Base-by-base conservation (phyloP, 805 yeast genomes). In the Zygosaccharomyces siamensis region DNA sequence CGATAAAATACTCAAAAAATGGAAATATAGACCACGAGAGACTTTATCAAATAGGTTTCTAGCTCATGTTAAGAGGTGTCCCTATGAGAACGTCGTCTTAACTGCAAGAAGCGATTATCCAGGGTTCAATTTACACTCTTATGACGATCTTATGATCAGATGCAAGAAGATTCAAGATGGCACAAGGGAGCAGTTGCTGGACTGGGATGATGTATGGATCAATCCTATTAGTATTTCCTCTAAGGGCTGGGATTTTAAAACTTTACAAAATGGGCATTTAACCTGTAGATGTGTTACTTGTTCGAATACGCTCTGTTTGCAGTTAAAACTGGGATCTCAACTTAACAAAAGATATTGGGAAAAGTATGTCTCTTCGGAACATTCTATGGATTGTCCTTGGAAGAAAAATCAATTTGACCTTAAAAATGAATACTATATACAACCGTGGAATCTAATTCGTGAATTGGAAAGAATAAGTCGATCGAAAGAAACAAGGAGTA, bases 141-240 rank as follows among this genome's bases (percentile, higher is more conserved):
- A 49, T 14, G 47, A 42, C 3, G 52, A 47, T 7, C 39, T 56
- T 36, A 28, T 51, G 43, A 39, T 40, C 8, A 38, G 54, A 21
- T 40, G 54, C 31, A 21, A 44, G 24, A 23, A 32, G 11, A 43
- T 55, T 14, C 53, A 51, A 18, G 52, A 50, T 20, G 52, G 41
- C 2, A 51, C 55, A 5, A 47, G 39, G 26, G 45, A 40, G 4
- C 7, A 30, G 4, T 27, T 40, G 37, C 12, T 51, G 36, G 48
- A 43, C n/a, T 58, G 61, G 61, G 56, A 57, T 46, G 49, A 40
- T 10, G 26, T 42, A n/a, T 49, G 54, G 49, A 40, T 56, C 31
- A 56, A 56, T 43, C 56, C 58, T 16, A 43, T 58, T 27, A 47
- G 45, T 7, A 26, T 57, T 28, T 54, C 57, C 16, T 48, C 58